phyloP scores from a whole-genome alignment of 2,329 filamentous ascomycete genomes.

The Phaeomoniella chlamydospora region DNA sequence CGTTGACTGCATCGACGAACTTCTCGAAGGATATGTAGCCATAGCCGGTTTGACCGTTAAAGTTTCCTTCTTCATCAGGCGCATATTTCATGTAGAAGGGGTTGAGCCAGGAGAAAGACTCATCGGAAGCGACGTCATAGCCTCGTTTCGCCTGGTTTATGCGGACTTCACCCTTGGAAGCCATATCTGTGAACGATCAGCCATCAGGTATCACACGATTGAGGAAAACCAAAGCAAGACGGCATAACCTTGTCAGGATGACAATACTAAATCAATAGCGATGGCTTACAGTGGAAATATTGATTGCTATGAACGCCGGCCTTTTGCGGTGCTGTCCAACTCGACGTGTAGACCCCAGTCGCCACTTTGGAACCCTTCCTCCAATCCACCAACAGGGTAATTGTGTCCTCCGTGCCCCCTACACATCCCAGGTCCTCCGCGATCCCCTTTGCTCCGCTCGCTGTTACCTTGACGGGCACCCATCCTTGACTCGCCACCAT shows the following conservation, averaged over 20 bases:
- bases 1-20: constrained; percentile 75
- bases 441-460: constrained; percentile 62
- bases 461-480: constrained; percentile 64
- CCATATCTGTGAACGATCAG: constrained; percentile 42
- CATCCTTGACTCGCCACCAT: constrained; percentile 78
- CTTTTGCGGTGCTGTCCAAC: constrained; percentile 84
- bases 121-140: constrained; percentile 86
- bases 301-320: constrained; percentile 94
- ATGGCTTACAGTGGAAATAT: constrained; percentile 69
- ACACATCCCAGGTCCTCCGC: constrained; percentile 67
- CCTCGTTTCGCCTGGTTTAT: constrained; percentile 89
- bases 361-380: constrained; percentile 43
- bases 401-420: constrained; percentile 77
- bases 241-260: too few relatives aligned
- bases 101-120: constrained; percentile 67
- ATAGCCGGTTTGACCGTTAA: constrained; percentile 79
- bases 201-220: constrained; percentile 3
- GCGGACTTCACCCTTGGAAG: constrained; percentile 66
- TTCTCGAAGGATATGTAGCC: constrained; percentile 93
- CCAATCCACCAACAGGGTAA: constrained; percentile 83
- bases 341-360: constrained; percentile 83
- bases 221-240: background rate
- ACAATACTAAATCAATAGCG: background rate
- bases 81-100: constrained; percentile 94
- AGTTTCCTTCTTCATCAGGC: constrained; percentile 89